Base-by-base conservation (phyloP, 208 protist genomes). In the Leptomonas pyrrhocoris region DNA sequence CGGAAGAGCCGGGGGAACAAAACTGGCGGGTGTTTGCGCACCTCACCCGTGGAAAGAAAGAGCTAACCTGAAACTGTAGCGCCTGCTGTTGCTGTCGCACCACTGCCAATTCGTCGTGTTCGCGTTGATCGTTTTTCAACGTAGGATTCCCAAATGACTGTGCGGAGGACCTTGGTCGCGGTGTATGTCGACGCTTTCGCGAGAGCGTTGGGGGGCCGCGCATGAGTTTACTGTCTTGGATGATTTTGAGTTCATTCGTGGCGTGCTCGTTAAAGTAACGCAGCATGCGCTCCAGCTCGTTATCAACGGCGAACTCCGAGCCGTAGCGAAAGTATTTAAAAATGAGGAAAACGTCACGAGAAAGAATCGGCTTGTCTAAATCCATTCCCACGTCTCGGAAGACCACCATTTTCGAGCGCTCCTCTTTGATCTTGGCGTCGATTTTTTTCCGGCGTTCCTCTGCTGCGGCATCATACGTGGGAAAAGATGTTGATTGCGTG, bases 201-300 rank as follows among this genome's bases (percentile, higher is more conserved):
- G 77, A 90, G 16, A 95, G 79, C 43, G 73, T 75, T 27, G 79
- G 72, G 40, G 91, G 86, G 6, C 91, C 91, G 30, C 91, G 83
- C 91, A 96, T 96, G 16, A 96, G 67, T 53, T 96, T 96, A 73
- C 91, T 93, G 50, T 89, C 82, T 46, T 94, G 84, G 59, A 94
- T 96, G 31, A 96, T 94, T 68, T 96, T 96, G 3, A 96, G 68
- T 45, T 96, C 88, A 57, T 94, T 93, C 46, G 92, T 80, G 2
- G 91, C 88, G 69, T 96, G 86, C 63, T 96, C 91, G 57, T 96
- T 96, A 70, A 94, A 96, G 74, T 96, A 96, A 23, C 91, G 88
- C 34, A 96, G 61, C 86, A 93, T 90, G 5, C 91, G 81, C 79
- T 96, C 91, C 2, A 96, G 73, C 43, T 96, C 91, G 50, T 96